Percentiles rank a stretch among this genome's conserved stretches.
phyloP scores from a whole-genome alignment of 2,329 filamentous ascomycete species.

The Epichloe coenophiala region DNA sequence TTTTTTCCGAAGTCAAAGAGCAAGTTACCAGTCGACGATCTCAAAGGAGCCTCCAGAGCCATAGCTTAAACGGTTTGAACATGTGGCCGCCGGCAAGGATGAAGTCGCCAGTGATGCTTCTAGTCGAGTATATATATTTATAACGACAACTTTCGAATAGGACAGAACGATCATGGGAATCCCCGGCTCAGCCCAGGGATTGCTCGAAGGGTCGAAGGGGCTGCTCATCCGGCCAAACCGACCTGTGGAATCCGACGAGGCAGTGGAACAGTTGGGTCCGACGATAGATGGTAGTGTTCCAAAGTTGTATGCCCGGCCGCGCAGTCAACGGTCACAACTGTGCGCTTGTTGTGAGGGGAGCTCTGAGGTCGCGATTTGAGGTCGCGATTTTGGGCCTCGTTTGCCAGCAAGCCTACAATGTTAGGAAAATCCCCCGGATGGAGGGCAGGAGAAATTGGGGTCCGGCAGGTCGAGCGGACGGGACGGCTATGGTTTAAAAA shows the following conservation, averaged over 20 bases:
- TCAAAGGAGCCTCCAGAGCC: constrained; percentile 39
- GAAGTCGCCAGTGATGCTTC: not conserved
- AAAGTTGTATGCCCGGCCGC: constrained; percentile 1
- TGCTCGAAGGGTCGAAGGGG: not conserved
- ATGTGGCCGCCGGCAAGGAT: not conserved
- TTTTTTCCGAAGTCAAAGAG: constrained; percentile 26
- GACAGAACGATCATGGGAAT: constrained; percentile 4
- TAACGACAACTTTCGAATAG: not conserved
- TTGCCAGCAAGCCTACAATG: constrained; percentile 12
- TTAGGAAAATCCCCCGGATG: constrained; percentile 9
- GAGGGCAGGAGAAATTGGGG: constrained; percentile 6
- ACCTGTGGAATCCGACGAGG: not conserved
- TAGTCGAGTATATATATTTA: not conserved
- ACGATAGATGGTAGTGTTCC: constrained; percentile 2
- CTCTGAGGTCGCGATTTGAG: constrained; percentile 10
- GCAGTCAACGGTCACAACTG: not conserved
- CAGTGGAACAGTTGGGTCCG: not conserved
- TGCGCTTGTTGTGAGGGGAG: constrained; percentile 5
- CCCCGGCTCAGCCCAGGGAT: constrained; percentile 10
- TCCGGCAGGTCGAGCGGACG: constrained; percentile 14
- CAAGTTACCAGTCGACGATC: constrained; percentile 43
- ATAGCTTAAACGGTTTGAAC: constrained; percentile 10
- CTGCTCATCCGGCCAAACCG: not conserved
- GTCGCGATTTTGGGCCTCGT: constrained; percentile 10
- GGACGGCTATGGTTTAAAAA: constrained; percentile 15